Percentiles rank a stretch among this genome's conserved stretches.
These are phyloP conservation scores for Blastomyces parvus DNA, from an alignment of 2,329 filamentous ascomycete species.

Conservation along the genomic window DNA sequence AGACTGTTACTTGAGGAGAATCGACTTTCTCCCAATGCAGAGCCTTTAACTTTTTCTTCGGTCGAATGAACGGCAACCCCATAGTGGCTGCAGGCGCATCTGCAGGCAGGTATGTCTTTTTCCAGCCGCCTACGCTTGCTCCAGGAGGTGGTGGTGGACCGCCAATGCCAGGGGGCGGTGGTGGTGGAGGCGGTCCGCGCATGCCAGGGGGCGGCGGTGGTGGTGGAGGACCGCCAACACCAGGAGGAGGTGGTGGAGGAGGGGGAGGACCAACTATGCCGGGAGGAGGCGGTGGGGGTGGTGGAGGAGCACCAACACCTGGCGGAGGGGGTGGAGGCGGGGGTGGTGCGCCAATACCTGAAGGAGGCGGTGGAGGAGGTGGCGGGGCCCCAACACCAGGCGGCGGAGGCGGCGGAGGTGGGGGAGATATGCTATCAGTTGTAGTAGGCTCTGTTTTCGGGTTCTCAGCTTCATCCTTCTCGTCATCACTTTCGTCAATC, in stretches of 20 bases:
- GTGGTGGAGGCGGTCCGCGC: conserved; percentile 27
- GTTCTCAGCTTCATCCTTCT: conserved; percentile 34
- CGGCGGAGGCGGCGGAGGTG: conserved; percentile 42
- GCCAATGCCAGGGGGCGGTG: conserved; percentile 31
- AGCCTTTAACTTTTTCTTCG: conserved; percentile 99
- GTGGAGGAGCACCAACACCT: no score
- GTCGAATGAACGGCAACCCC: conserved; percentile 68
- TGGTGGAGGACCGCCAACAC: conserved; percentile 31
- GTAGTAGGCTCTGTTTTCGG: conserved; percentile 8
- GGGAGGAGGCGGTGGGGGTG: conserved; percentile 40
- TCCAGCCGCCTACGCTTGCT: conserved; percentile 36
- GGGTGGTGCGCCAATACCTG: conserved; percentile 38
- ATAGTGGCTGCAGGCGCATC: conserved; percentile 48
- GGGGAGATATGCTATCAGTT: conserved; percentile 35
- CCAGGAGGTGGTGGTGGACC: conserved; percentile 29
- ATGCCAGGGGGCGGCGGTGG: conserved; percentile 41
- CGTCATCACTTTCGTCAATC: conserved; percentile 62
- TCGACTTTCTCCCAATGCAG: conserved; percentile 99
- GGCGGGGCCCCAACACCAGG: conserved; percentile 38
- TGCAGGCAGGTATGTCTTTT: conserved; percentile 64
- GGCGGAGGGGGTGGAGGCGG: conserved; percentile 30
- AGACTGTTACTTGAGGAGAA: conserved; percentile 79
- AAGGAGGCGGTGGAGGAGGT: conserved; percentile 38
- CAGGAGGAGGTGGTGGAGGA: conserved; percentile 35
- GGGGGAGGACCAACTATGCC: conserved; percentile 35